Evolutionary conservation across 1,284 basidiomycete genomes (phyloP).

Genomic region (Sanghuangporus baumii): DNA sequence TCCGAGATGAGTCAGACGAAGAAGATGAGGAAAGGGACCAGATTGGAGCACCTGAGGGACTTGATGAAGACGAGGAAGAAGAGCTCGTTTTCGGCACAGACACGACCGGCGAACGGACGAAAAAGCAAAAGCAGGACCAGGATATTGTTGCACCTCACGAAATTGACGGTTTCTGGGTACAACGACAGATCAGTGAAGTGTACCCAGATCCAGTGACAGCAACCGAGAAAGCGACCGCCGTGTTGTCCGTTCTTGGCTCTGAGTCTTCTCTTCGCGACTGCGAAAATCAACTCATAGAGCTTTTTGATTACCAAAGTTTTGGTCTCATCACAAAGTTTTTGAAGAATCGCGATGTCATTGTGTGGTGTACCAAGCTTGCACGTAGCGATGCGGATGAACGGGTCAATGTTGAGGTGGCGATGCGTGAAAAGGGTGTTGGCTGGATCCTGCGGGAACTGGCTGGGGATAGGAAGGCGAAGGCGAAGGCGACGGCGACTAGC

Average conservation of each 20-base stretch:
- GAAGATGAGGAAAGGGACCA: slow-evolving; percentile 57
- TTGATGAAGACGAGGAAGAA: slow-evolving; percentile 51
- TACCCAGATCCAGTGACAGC: slow-evolving; percentile 95
- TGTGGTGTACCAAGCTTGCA: slow-evolving; percentile 98
- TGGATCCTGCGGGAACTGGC: slow-evolving; percentile 92
- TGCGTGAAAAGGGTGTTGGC: slow-evolving; percentile 95
- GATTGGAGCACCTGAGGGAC: slow-evolving; percentile 40
- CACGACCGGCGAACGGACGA: slow-evolving; percentile 26
- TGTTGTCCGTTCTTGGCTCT: slow-evolving; percentile 85
- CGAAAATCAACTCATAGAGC: slow-evolving; percentile 96
- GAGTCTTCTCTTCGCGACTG: slow-evolving; percentile 90
- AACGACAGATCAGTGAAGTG: slow-evolving; percentile 85
- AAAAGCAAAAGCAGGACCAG: slow-evolving; percentile 56
- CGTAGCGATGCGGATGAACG: slow-evolving; percentile 87
- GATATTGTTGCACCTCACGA: slow-evolving; percentile 86
- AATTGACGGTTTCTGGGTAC: slow-evolving; percentile 98
- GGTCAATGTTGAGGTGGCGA: slow-evolving; percentile 94
- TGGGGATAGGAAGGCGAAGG: slow-evolving; percentile 65
- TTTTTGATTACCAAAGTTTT: slow-evolving; percentile 94
- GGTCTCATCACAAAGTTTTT: slow-evolving; percentile 88
- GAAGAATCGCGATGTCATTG: slow-evolving; percentile 93
- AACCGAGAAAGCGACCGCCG: slow-evolving; percentile 84
- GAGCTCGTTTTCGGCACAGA: slow-evolving; percentile 71
- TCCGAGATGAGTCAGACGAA: slow-evolving; percentile 73
- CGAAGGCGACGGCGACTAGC: slow-evolving; percentile 35